phyloP scores from a whole-genome alignment of 345 rosid genomes.

The Limnanthes douglasii region DNA sequence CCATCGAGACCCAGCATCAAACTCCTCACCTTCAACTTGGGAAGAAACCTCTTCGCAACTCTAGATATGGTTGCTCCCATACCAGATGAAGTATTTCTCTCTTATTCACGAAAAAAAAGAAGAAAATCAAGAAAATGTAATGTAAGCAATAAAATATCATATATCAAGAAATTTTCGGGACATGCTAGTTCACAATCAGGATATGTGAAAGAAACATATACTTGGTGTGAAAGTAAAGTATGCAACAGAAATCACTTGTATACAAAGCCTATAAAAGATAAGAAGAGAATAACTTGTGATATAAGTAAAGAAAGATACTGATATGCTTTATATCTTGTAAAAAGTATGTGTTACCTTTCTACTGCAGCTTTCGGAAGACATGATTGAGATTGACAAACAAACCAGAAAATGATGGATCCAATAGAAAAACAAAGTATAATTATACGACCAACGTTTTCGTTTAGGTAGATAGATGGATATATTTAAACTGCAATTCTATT shows the following conservation, averaged over 20 bases:
- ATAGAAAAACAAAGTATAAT: background rate
- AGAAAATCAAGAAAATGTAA: background rate
- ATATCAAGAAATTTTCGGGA: background rate
- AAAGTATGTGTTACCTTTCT: background rate
- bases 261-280: background rate
- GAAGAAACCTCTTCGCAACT: slow-evolving; percentile 29
- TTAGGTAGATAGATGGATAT: too few species aligned
- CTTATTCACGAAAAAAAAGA: background rate
- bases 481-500: background rate
- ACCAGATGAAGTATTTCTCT: background rate
- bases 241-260: slow-evolving; percentile 1
- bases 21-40: slow-evolving; percentile 19
- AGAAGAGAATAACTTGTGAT: slow-evolving; percentile 13
- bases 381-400: background rate
- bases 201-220: background rate
- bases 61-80: slow-evolving; percentile 33
- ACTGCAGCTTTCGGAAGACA: background rate
- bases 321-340: background rate
- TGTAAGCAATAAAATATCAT: background rate
- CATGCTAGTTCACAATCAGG: background rate
- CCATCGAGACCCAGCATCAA: slow-evolving; percentile 66
- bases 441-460: too few species aligned
- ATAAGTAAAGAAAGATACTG: background rate
- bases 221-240: background rate
- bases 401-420: background rate